Base-by-base conservation (phyloP, 768 basidiomycete genomes). In the Lactarius tabidus region DNA sequence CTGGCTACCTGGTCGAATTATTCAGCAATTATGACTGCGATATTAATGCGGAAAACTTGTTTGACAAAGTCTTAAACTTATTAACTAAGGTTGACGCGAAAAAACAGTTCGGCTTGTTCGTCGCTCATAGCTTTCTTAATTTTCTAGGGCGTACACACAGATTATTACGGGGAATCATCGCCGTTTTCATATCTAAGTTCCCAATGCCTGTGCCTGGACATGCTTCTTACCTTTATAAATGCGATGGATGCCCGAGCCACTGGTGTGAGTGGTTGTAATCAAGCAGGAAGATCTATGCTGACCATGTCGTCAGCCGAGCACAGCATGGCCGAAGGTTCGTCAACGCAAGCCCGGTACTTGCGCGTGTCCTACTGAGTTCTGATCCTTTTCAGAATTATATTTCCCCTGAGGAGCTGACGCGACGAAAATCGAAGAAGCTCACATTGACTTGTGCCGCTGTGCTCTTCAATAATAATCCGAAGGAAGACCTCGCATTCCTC, bases 1-100 rank as follows among this genome's bases (percentile, higher is more conserved):
- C 91, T 2, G 91, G 88, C 72, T 95, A 96, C 78, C 93, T 97
- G 90, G 92, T 96, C 54, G 94, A 98, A 71, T 79, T 97, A 17
- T 99, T 93, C 78, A 83, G 87, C 61, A 99, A 98, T 75, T 99
- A 98, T 75, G 97, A 99, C 73, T 98, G 95, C 72, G 94, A 97
- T 72, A 86, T 90, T 69, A 96, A 98, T 72, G 94, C 93, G 74
- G 97, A 98, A 78, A 96, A 98, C 74, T 77, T 98, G 62, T 96
- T 95, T 70, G 95, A 98, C 73, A 82, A 91, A 18, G 77, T 98
- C 26, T 79, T 95, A 64, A 90, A 89, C 29, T 97, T 98, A 74
- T 77, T 94, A 68, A 91, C 93, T 8, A 90, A 91, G 80, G 57
- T 64, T 51, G 26, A 43, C 20, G 54, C 41, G 6, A n/a, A 20